These are phyloP conservation scores for Oryza glaberrima DNA, from an alignment of 176 grass and related monocot genomes.

Conservation along the genomic window DNA sequence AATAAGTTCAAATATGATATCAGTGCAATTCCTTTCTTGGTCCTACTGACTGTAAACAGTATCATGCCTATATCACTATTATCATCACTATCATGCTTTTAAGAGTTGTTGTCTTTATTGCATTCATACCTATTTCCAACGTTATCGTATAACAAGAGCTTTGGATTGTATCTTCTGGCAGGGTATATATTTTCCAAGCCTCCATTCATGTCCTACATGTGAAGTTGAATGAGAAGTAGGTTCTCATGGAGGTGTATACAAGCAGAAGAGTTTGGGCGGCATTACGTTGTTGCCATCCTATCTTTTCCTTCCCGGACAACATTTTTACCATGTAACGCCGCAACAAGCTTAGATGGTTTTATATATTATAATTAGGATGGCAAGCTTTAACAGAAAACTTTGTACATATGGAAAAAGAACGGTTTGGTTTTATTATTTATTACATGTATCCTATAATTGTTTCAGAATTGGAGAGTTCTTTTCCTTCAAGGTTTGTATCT, in stretches of 20 bases:
- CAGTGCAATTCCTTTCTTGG: background rate
- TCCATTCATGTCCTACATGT: slow-evolving; percentile 51
- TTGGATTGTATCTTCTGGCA: slow-evolving; percentile 35
- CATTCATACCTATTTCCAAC: slow-evolving; percentile 12
- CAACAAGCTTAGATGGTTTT: slow-evolving; percentile 41
- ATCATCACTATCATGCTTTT: slow-evolving; percentile 17
- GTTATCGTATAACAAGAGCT: background rate
- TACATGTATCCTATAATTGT: slow-evolving; percentile 39
- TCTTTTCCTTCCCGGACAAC: slow-evolving; percentile 41
- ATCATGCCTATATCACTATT: background rate
- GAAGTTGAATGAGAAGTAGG: slow-evolving; percentile 34
- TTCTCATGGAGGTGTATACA: slow-evolving; percentile 47
- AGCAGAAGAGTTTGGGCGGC: slow-evolving; percentile 23
- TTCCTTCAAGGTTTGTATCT: slow-evolving; percentile 5
- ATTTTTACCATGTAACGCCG: slow-evolving; percentile 45
- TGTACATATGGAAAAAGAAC: slow-evolving; percentile 49
- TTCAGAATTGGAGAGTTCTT: slow-evolving; percentile 24
- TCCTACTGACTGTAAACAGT: background rate
- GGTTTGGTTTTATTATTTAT: slow-evolving; percentile 3
- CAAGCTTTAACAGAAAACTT: slow-evolving; percentile 24
- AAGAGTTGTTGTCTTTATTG: slow-evolving; percentile 22
- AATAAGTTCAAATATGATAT: background rate
- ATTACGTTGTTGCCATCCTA: background rate
- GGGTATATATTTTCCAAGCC: slow-evolving; percentile 71
- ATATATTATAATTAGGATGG: slow-evolving; percentile 40